Percentiles rank a stretch among this genome's conserved stretches.
Conservation (phyloP, 2,329 filamentous ascomycete species). For the Pseudocercospora crystallina region DNA sequence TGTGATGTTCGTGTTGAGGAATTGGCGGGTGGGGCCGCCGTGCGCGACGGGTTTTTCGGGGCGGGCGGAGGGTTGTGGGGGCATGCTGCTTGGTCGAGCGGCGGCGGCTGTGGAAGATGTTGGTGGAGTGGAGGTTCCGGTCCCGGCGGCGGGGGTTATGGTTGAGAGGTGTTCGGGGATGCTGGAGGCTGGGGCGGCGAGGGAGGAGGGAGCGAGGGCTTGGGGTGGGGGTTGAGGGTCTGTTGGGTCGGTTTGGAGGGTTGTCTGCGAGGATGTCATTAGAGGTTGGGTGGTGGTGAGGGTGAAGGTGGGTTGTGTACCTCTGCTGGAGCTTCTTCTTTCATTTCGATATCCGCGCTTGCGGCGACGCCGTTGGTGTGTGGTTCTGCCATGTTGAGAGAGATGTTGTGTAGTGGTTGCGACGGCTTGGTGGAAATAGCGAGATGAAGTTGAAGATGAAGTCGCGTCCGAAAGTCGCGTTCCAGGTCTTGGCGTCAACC, state of each 20-base stretch:
- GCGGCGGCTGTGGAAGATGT: conserved; percentile 21
- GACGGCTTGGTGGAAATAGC: too few relatives aligned
- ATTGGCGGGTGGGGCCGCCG: conserved; percentile 49
- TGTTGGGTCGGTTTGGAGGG: conserved; percentile 26
- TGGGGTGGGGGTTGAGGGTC: conserved; percentile 29
- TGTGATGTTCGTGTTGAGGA: conserved; percentile 51
- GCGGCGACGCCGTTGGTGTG: conserved; percentile 27
- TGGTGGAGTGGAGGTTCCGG: conserved; percentile 26
- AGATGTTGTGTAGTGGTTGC: not conserved
- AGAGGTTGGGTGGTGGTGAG: conserved; percentile 6
- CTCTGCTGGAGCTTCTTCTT: conserved; percentile 33
- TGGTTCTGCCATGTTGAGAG: conserved; percentile 30
- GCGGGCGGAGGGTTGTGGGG: conserved; percentile 31
- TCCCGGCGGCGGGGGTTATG: conserved; percentile 12
- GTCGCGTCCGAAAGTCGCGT: conserved; percentile 2
- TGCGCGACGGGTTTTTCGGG: conserved; percentile 45
- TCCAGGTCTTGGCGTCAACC: conserved; percentile 9
- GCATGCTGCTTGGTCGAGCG: conserved; percentile 30
- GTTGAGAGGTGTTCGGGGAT: conserved; percentile 22
- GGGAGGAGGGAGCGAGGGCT: conserved; percentile 13
- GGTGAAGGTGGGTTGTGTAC: conserved; percentile 16
- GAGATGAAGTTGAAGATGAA: not conserved
- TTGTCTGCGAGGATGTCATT: conserved; percentile 12
- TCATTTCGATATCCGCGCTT: conserved; percentile 36
- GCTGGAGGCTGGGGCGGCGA: conserved; percentile 2